A percentile compares a stretch with the other conserved stretches of the same genome.
Conservation (phyloP, 257 asterid species). For the Salvia rosmarinus region DNA sequence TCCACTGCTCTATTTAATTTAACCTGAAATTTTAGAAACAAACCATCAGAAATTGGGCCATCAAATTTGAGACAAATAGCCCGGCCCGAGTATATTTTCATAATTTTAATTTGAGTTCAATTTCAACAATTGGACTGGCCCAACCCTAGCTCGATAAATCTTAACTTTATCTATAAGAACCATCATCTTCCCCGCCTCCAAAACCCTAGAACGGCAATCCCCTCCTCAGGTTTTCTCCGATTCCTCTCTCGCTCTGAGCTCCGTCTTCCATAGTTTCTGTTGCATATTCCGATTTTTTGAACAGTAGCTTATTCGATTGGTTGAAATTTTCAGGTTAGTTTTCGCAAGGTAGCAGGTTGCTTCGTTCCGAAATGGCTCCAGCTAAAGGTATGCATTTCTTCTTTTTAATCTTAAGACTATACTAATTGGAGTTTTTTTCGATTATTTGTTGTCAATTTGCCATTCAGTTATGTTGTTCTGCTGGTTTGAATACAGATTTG, state of each 20-base stretch:
- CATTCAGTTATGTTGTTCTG: background rate
- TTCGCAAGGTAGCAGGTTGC: slow-evolving; percentile 14
- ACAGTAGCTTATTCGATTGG: background rate
- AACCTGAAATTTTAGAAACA: too few relatives aligned
- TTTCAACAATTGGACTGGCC: background rate
- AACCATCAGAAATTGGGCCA: background rate
- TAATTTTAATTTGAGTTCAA: background rate
- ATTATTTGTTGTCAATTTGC: background rate
- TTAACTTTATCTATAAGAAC: slow-evolving; percentile 1
- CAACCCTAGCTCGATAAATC: background rate
- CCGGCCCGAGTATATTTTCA: background rate
- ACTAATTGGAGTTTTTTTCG: background rate
- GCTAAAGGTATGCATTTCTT: slow-evolving; percentile 40
- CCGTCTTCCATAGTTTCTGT: background rate
- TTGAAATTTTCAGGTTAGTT: slow-evolving; percentile 35
- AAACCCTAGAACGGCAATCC: slow-evolving; percentile 37
- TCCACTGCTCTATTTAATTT: too few relatives aligned
- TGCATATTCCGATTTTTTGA: background rate
- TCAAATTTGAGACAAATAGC: background rate
- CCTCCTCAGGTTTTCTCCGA: slow-evolving; percentile 25
- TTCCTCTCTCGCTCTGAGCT: background rate
- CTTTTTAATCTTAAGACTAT: background rate
- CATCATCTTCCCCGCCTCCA: slow-evolving; percentile 6
- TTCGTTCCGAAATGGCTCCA: slow-evolving; percentile 44
- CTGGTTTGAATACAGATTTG: background rate